Evolutionary conservation across 169 alveolate genomes (phyloP).

Genomic region (Eimeria sp.): DNA sequence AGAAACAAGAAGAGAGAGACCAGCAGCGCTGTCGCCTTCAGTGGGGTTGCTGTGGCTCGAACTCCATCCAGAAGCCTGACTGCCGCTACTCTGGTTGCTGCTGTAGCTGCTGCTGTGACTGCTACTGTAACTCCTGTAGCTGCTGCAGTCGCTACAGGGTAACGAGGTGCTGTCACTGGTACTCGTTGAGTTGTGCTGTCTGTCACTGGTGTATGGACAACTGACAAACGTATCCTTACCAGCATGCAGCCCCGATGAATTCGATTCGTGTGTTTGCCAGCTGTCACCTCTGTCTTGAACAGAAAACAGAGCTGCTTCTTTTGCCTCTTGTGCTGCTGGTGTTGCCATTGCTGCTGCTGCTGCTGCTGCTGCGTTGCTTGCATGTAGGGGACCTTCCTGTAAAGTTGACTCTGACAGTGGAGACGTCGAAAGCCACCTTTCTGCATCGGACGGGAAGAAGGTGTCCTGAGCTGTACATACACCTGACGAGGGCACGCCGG

Average conservation of each 20-base stretch:
- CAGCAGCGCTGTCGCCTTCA: not conserved
- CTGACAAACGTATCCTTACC: not conserved
- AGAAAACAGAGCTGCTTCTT: not conserved
- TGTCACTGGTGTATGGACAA: not conserved
- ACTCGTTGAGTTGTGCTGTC: not conserved
- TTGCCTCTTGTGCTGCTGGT: not conserved
- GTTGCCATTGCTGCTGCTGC: conserved; percentile 22
- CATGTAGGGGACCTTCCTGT: not conserved
- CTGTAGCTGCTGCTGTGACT: not conserved
- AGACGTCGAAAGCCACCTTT: not conserved
- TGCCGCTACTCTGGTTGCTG: not conserved
- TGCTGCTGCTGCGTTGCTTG: not conserved
- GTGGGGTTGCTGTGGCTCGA: not conserved
- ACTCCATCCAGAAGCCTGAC: not conserved
- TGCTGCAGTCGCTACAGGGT: conserved; percentile 18
- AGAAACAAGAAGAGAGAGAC: not conserved
- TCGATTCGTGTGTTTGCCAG: too few relatives aligned
- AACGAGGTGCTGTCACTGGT: not conserved
- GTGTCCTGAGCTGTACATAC: not conserved
- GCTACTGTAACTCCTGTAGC: conserved; percentile 13
- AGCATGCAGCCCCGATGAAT: too few relatives aligned
- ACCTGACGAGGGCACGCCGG: not conserved
- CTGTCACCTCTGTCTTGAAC: not conserved
- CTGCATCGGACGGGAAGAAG: not conserved
- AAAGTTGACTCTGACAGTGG: not conserved